These are phyloP conservation scores for Cystobasidium pallidum DNA, from an alignment of 1,284 basidiomycete species.

Conservation along the genomic window DNA sequence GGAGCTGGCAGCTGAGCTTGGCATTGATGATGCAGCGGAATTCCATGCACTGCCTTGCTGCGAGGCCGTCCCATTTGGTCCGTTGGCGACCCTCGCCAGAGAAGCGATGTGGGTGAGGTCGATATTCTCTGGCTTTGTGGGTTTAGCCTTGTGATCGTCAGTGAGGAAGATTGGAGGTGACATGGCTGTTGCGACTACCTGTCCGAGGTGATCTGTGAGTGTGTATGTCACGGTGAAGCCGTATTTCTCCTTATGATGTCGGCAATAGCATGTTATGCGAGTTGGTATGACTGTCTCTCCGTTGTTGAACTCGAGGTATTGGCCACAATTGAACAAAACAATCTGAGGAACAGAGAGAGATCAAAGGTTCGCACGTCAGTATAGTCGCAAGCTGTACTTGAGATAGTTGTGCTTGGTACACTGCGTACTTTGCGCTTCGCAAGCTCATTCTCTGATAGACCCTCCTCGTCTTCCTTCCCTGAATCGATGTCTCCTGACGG, in stretches of 20 bases:
- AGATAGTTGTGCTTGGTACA: constrained; percentile 37
- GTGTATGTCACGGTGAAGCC: constrained; percentile 93
- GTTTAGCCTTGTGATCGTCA: constrained; percentile 92
- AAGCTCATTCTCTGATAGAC: constrained; percentile 49
- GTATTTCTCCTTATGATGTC: constrained; percentile 95
- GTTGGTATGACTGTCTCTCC: constrained; percentile 89
- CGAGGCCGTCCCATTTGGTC: constrained; percentile 18
- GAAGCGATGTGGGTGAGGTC: constrained; percentile 37
- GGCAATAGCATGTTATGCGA: constrained; percentile 97
- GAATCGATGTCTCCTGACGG: constrained; percentile 38
- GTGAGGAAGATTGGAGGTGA: constrained; percentile 98
- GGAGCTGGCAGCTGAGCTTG: constrained; percentile 38
- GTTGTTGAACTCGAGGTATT: constrained; percentile 83
- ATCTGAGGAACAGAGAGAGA: constrained; percentile 61
- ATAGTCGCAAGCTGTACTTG: too few species aligned
- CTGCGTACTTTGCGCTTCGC: constrained; percentile 44
- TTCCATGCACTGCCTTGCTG: constrained; percentile 30
- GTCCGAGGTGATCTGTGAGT: constrained; percentile 78
- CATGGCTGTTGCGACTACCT: constrained; percentile 78
- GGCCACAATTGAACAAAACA: constrained; percentile 93
- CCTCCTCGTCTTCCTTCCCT: constrained; percentile 68
- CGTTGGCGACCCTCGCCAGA: constrained; percentile 34
- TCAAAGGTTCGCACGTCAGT: too few species aligned
- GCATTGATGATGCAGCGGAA: constrained; percentile 37
- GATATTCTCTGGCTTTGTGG: constrained; percentile 51